A percentile compares a stretch with the other conserved stretches of the same genome.
Conservation (phyloP, 306 rosid species). For the Dalbergia oliveri region DNA sequence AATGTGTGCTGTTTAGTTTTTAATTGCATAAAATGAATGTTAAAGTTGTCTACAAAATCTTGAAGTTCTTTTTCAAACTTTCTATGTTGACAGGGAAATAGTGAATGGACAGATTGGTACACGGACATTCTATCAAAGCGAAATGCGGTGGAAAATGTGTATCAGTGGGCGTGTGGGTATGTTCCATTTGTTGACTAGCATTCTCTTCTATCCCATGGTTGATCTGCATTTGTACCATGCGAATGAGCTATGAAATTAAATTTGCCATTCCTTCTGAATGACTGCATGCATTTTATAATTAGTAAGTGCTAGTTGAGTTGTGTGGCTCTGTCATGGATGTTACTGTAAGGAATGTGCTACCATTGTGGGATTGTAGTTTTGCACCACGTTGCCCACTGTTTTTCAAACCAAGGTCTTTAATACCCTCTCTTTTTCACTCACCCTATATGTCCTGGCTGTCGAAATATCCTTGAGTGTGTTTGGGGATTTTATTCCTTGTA, state of each 20-base stretch:
- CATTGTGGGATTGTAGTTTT: neutral
- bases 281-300: neutral
- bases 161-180: constrained; percentile 99
- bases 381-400: neutral
- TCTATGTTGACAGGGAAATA: constrained; percentile 67
- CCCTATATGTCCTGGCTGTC: no score
- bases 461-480: neutral
- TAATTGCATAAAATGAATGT: constrained; percentile 15
- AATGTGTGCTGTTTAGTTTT: constrained; percentile 23
- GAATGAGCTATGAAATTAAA: constrained; percentile 30
- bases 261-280: constrained; percentile 25
- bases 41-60: constrained; percentile 1
- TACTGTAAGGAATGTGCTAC: neutral
- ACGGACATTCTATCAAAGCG: constrained; percentile 71
- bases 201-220: constrained; percentile 9
- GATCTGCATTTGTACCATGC: constrained; percentile 9
- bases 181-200: constrained; percentile 51
- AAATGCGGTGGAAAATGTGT: constrained; percentile 84
- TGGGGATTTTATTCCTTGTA: neutral
- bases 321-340: neutral
- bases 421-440: no score
- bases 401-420: neutral
- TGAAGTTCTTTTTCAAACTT: constrained; percentile 39
- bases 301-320: neutral
- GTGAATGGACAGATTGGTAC: constrained; percentile 89